Base-by-base conservation (phyloP, 2,329 filamentous ascomycete genomes). In the Colletotrichum noveboracense region DNA sequence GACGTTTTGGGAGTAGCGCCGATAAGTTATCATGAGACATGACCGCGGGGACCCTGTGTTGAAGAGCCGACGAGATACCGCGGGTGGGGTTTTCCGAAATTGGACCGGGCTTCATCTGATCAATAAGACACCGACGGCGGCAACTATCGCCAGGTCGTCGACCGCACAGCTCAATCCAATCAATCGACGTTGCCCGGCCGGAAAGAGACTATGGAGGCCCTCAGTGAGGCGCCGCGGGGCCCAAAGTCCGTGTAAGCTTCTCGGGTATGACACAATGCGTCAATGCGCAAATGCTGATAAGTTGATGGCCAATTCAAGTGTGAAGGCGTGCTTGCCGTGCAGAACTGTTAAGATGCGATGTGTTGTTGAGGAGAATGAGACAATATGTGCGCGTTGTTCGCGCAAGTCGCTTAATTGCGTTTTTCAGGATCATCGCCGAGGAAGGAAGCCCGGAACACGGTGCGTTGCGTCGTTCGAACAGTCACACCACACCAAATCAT, bases 261-360 rank as follows among this genome's bases (percentile, higher is more conserved):
- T 13, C 12, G 26, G 18, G 16, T 71, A 69, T 70, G 5, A 21
- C 3, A 13, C 2, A 4, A 61, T 32, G 0, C 3, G 26, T 14
- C 28, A 7, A 32, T 34, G 28, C 28, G 43, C n/a, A 7, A 21
- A 0, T 61, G 28, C 28, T 61, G 58, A n/a, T 28, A 28, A 13
- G 1, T 7, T 16, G 18, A 32, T 30, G 58, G 10, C 18, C 16
- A 13, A 52, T 52, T 21, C 2, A 21, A 61, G 58, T 12, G 12
- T 18, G 8, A 81, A 80, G 69, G 85, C 85, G 28, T 86, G 85
- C 74, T 79, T 85, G 10, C 77, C 80, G 73, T 86, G 85, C 70
- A 80, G 85, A 58, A 83, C 79, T 24, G 82, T 85, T 18, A 86
- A 86, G 76, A 84, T 86, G 82, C 85, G 83, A 70, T 86, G 85